Evolutionary conservation across 2,329 filamentous ascomycete genomes (phyloP), one percentile per base, ranked within the genome.

Genomic region (Calonectria crousiana): DNA sequence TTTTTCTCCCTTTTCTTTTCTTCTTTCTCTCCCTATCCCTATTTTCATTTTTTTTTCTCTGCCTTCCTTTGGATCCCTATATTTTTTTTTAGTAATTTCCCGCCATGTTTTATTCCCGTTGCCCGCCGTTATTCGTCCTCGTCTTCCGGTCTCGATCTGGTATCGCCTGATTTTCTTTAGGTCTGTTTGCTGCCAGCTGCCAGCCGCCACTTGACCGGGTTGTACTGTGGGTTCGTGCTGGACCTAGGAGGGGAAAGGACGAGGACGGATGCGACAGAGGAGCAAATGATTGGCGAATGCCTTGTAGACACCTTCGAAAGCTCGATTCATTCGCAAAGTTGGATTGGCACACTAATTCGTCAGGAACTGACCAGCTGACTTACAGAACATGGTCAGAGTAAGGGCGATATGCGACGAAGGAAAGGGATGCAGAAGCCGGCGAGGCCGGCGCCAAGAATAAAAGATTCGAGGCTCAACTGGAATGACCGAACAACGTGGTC

Each of bases 101-200:
- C 5, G n/a, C 3, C 34, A 26, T 41, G n/a, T 64, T 2, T 52
- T 9, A 6, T 38, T 41, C 62, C 38, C 44, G 41, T 28, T 51
- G 30, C 53, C 26, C 44, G 26, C 44, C 56, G 56, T 16, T 60
- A 32, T 13, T 23, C 23, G 56, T 41, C 32, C 34, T 60, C 34
- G 56, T 60, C 41, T 38, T 49, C 49, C 69, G 26, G 58, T 30
- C 56, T 66, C 51, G 58, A 51, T 23, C 49, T 51, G 51, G 66
- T 26, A 44, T 73, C 66, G 60, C 66, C 71, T 67, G 66, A 73
- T 69, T 65, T 69, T 56, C 47, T 47, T 65, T 49, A 36, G 53
- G 71, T 23, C 23, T 11, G 38, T 56, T 32, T 41, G 32, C 69
- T 69, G 30, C n/a, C 20, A 32, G 30, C 30, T 32, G 30, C 30